Conservation (phyloP, 768 basidiomycete genomes). For the Coprinopsis marcescibilis region DNA sequence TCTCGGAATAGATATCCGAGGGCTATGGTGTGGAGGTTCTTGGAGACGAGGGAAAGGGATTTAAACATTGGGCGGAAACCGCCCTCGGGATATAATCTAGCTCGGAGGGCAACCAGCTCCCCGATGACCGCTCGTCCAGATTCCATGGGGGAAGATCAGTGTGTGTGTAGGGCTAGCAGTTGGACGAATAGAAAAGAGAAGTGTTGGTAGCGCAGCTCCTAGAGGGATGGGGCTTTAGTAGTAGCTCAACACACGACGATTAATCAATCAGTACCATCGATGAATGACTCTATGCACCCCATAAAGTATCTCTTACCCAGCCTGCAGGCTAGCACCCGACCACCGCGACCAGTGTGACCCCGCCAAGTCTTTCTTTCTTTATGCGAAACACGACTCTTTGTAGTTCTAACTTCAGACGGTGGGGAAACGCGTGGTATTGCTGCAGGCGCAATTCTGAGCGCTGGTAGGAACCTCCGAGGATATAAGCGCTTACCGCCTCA, state of each 20-base stretch:
- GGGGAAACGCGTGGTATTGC: too few relatives aligned
- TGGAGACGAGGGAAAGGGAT: constrained; percentile 1
- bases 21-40: background rate
- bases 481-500: too few relatives aligned
- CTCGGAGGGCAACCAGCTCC: background rate
- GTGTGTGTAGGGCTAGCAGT: background rate
- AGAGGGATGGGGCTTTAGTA: too few relatives aligned
- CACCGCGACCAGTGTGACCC: too few relatives aligned
- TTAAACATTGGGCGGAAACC: background rate
- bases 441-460: too few relatives aligned
- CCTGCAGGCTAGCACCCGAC: background rate
- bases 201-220: too few relatives aligned
- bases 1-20: background rate
- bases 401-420: too few relatives aligned
- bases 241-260: too few relatives aligned
- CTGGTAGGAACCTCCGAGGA: too few relatives aligned
- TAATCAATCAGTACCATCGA: constrained; percentile 1
- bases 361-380: too few relatives aligned
- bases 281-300: background rate
- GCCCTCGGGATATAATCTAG: background rate
- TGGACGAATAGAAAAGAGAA: too few relatives aligned
- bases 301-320: background rate
- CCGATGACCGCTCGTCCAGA: background rate
- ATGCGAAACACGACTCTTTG: too few relatives aligned
- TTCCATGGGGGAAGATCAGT: background rate